Evolutionary conservation across 2,329 filamentous ascomycete genomes (phyloP).

Genomic region (Lomentospora prolificans): DNA sequence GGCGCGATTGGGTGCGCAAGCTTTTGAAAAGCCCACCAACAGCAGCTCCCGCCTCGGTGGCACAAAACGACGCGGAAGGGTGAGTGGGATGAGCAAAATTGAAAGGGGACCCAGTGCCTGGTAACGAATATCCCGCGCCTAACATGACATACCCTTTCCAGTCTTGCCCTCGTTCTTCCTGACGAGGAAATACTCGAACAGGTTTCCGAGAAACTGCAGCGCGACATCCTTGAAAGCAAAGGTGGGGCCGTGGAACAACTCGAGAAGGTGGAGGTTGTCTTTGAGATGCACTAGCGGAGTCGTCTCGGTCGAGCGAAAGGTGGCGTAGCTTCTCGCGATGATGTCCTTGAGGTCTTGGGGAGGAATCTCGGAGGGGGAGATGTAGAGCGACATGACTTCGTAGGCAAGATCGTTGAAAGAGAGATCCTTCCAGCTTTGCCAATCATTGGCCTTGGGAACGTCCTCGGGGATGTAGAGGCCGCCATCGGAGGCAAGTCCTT

Average conservation of each 20-base stretch:
- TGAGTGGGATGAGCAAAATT: background rate
- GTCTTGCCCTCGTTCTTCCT: slow-evolving; percentile 62
- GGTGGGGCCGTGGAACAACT: slow-evolving; percentile 92
- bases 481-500: slow-evolving; percentile 77
- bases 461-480: slow-evolving; percentile 84
- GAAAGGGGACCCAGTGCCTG: background rate
- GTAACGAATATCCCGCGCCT: background rate
- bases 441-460: slow-evolving; percentile 56
- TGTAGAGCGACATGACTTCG: slow-evolving; percentile 79
- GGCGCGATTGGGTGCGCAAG: background rate
- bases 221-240: slow-evolving; percentile 88
- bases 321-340: slow-evolving; percentile 76
- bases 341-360: slow-evolving; percentile 69
- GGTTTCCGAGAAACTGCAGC: slow-evolving; percentile 88
- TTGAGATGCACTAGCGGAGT: slow-evolving; percentile 68
- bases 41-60: background rate
- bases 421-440: slow-evolving; percentile 68
- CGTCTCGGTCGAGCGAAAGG: slow-evolving; percentile 71
- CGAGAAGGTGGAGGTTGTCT: slow-evolving; percentile 71
- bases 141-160: slow-evolving; percentile 33
- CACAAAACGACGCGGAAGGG: background rate
- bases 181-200: slow-evolving; percentile 82
- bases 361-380: slow-evolving; percentile 76
- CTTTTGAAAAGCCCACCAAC: background rate
- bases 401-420: slow-evolving; percentile 75